Base-by-base conservation (phyloP, 306 rosid species). In the Pyrus bretschneideri region DNA sequence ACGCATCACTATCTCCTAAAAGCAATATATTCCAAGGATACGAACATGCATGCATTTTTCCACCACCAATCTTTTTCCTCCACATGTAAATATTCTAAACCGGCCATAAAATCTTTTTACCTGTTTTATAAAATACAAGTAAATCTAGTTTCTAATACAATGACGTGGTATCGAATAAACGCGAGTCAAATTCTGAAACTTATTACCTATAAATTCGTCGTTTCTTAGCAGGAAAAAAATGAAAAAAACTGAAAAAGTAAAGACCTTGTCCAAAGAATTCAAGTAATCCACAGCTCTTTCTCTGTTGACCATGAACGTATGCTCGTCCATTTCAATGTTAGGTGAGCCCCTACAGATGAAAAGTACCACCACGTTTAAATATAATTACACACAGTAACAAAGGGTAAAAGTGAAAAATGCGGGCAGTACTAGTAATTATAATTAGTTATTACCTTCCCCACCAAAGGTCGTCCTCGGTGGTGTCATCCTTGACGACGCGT, bases 281-380 rank as follows among this genome's bases (percentile, higher is more conserved):
- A 93, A 84, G 87, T 93, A 93, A 76, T 93, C 98, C 2, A 91
- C 97, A 1, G 98, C 98, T 78, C 98, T 88, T 74, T 93, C 98
- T 69, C 98, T 89, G 76, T 93, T 93, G 57, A 88, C 86, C 89
- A 91, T 29, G 83, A 91, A 93, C 17, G 88, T 84, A 4, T 93
- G 86, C 85, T 85, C 93, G 55, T 93, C 97, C 98, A 93, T 93
- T 81, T 93, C 98, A 57, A 93, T 91, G 79, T 93, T 93, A 5
- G 98, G 97, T 71, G 98, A 93, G 45, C 98, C 98, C 89, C 98
- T 93, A 70, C 18, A 19, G 0, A 52, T 42, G 67, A 8, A 19
- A 70, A 70, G 42, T 2, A 60, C 40, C 59, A 73, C 19, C 11
- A 2, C 11, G 3, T 70, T 7, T 49, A 15, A 15, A 15, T 49